Evolutionary conservation across 495 filamentous ascomycete species (phyloP).

Genomic region (Trichoderma virens): DNA sequence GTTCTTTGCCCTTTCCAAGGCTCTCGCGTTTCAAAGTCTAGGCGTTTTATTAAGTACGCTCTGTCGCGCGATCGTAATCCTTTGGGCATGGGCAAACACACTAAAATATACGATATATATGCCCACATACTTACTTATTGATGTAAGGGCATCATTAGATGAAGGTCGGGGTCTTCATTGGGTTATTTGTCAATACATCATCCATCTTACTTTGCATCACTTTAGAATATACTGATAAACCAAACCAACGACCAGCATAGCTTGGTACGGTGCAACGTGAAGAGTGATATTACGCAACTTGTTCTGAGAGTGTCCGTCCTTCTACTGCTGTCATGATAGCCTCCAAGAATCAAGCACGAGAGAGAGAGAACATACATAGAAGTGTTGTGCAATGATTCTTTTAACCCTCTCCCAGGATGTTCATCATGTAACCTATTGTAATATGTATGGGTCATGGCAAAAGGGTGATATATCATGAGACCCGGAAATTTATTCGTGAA

Average conservation of each 20-base stretch:
- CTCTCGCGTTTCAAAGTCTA: background rate
- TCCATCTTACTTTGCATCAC: background rate
- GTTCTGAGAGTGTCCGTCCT: too few species aligned
- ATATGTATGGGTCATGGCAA: too few species aligned
- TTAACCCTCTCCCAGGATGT: too few species aligned
- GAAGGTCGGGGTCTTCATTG: background rate
- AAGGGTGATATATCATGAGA: too few species aligned
- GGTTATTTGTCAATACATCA: constrained; percentile 4
- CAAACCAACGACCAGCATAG: background rate
- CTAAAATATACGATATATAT: background rate
- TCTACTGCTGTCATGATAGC: too few species aligned
- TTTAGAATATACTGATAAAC: background rate
- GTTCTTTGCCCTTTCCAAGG: background rate
- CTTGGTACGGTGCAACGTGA: background rate
- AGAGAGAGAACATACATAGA: too few species aligned
- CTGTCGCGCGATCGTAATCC: background rate
- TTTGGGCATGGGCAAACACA: background rate
- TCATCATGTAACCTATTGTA: too few species aligned
- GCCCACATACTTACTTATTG: background rate
- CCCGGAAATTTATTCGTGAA: too few species aligned
- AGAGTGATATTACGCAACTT: background rate
- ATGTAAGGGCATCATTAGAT: background rate
- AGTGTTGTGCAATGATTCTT: too few species aligned
- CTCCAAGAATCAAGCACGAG: too few species aligned
- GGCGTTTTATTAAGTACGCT: background rate